Percentiles rank a stretch among this genome's conserved stretches.
Conservation (phyloP, 2,329 filamentous ascomycete species). For the Pseudomassariella vexata region DNA sequence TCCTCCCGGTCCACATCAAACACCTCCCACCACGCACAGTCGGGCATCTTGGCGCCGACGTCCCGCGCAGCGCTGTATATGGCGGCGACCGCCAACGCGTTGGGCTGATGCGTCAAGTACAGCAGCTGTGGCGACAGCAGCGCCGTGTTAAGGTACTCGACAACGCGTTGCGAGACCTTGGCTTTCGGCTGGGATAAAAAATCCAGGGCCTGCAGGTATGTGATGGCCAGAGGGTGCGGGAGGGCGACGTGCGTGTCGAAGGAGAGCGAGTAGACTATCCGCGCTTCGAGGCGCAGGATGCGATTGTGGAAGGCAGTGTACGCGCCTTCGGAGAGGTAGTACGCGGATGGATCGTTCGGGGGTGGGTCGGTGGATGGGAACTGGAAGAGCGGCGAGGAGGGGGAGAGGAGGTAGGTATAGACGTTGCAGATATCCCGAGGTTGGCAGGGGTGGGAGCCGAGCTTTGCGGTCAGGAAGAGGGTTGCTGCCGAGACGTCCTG, state of each 20-base stretch:
- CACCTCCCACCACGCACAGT: slow-evolving; percentile 92
- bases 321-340: slow-evolving; percentile 67
- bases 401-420: slow-evolving; percentile 72
- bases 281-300: slow-evolving; percentile 70
- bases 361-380: slow-evolving; percentile 22
- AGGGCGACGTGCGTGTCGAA: slow-evolving; percentile 83
- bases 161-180: slow-evolving; percentile 55
- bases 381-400: slow-evolving; percentile 49
- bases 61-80: slow-evolving; percentile 88
- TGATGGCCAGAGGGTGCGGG: slow-evolving; percentile 81
- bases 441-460: slow-evolving; percentile 69
- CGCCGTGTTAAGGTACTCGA: slow-evolving; percentile 80
- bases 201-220: slow-evolving; percentile 86
- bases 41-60: slow-evolving; percentile 69
- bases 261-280: slow-evolving; percentile 67
- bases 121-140: slow-evolving; percentile 82
- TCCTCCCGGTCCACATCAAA: slow-evolving; percentile 96
- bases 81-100: slow-evolving; percentile 76
- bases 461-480: slow-evolving; percentile 77
- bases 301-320: slow-evolving; percentile 61
- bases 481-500: slow-evolving; percentile 78
- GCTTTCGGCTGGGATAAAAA: slow-evolving; percentile 44
- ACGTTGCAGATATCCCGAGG: slow-evolving; percentile 79
- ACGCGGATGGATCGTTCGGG: slow-evolving; percentile 40
- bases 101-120: slow-evolving; percentile 88